Evolutionary conservation across 148 eudicot species (phyloP).

Genomic region (Vaccinium vitisidaea): DNA sequence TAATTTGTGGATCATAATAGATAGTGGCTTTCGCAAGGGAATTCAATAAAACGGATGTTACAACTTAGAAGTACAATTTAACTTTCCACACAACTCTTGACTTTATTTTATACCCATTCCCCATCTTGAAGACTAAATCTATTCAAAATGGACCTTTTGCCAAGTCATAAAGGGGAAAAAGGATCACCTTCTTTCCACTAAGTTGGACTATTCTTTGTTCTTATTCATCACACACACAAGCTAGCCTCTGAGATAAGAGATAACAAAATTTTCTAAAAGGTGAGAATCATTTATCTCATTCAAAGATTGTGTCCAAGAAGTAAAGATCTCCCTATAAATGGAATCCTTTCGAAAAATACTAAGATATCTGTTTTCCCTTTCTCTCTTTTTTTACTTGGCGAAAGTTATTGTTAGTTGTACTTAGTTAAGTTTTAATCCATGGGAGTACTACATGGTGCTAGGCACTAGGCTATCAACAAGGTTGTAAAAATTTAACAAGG

Average conservation of each 20-base stretch:
- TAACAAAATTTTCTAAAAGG: conserved; percentile 14
- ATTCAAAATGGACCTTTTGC: not conserved
- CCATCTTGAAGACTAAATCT: not conserved
- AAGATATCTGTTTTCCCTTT: no score
- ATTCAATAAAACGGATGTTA: not conserved
- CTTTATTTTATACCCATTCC: not conserved
- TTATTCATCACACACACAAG: not conserved
- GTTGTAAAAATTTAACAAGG: no score
- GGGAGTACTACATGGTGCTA: no score
- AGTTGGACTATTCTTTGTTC: conserved; percentile 8
- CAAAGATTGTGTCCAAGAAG: conserved; percentile 3
- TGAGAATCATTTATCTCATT: not conserved
- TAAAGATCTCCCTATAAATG: not conserved
- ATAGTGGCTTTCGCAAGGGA: not conserved
- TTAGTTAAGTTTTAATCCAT: no score
- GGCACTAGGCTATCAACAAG: no score
- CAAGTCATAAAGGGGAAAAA: conserved; percentile 16
- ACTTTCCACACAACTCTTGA: not conserved
- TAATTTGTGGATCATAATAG: not conserved
- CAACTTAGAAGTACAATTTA: not conserved
- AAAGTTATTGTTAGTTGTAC: no score
- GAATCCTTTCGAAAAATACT: no score
- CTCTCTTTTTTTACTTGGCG: no score
- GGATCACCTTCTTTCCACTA: conserved; percentile 9
- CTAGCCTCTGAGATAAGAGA: not conserved